Evolutionary conservation across 2,329 filamentous ascomycete genomes (phyloP).

Genomic region (Uncinocarpus reesii): DNA sequence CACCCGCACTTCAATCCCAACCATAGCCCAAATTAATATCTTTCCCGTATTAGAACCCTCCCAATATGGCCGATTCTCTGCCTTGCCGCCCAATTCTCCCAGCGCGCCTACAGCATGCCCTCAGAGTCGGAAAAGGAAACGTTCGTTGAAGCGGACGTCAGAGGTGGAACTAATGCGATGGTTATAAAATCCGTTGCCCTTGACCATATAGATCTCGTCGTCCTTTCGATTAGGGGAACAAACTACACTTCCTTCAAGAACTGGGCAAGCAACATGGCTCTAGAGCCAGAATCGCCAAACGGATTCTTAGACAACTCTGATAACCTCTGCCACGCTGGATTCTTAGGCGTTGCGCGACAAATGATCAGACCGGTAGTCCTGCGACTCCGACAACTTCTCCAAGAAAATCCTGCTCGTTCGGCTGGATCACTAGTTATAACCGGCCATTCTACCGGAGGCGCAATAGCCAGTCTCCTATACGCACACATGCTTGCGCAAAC

Average conservation of each 20-base stretch:
- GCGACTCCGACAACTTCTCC: constrained; percentile 57
- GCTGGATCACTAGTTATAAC: constrained; percentile 67
- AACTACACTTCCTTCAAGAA: constrained; percentile 70
- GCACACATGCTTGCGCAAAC: constrained; percentile 61
- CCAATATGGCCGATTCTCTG: constrained; percentile 67
- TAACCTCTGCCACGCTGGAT: constrained; percentile 73
- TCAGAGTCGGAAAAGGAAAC: constrained; percentile 53
- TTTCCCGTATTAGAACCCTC: constrained; percentile 46
- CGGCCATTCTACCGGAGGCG: constrained; percentile 76
- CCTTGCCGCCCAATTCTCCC: constrained; percentile 67
- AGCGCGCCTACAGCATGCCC: constrained; percentile 60
- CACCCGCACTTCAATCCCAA: background rate
- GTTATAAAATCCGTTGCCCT: constrained; percentile 70
- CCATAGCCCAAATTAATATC: background rate
- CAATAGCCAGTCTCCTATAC: constrained; percentile 69
- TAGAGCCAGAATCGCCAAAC: constrained; percentile 52
- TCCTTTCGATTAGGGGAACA: constrained; percentile 74
- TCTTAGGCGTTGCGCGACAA: constrained; percentile 61
- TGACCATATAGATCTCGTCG: constrained; percentile 66
- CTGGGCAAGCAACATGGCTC: constrained; percentile 74
- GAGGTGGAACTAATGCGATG: constrained; percentile 71
- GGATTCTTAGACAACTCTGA: constrained; percentile 67
- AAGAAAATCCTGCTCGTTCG: constrained; percentile 58
- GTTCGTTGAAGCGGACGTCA: constrained; percentile 61
- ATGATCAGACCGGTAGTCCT: constrained; percentile 66